phyloP scores from a whole-genome alignment of 2,329 filamentous ascomycete genomes.

The Coccinonectria pachysandricola region DNA sequence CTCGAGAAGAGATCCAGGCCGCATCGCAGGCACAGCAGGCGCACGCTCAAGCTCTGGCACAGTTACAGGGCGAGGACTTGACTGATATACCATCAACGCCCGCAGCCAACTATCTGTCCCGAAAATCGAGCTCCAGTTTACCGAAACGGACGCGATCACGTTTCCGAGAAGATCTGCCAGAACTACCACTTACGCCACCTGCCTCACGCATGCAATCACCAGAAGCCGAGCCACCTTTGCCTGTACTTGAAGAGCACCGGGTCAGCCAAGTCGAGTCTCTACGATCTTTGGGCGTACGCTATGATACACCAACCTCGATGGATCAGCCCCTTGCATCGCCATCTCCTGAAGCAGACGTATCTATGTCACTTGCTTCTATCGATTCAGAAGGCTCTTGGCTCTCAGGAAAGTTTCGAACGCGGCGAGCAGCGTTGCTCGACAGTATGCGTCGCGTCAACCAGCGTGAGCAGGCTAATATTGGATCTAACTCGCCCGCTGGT shows the following conservation, averaged over 20 bases:
- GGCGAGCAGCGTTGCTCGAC: constrained; percentile 35
- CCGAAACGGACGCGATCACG: constrained; percentile 79
- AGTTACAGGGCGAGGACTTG: constrained; percentile 24
- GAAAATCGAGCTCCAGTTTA: constrained; percentile 31
- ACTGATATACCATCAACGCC: constrained; percentile 5
- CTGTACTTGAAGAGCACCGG: constrained; percentile 20
- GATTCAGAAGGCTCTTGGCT: constrained; percentile 97
- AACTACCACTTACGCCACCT: constrained; percentile 75
- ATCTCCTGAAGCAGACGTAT: constrained; percentile 55
- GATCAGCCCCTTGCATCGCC: constrained; percentile 17
- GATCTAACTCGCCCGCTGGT: constrained; percentile 31
- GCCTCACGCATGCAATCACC: constrained; percentile 73
- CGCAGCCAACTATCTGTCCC: constrained; percentile 16
- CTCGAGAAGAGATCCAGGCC: constrained; percentile 68
- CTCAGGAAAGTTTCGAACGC: constrained; percentile 56
- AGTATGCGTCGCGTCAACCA: constrained; percentile 25
- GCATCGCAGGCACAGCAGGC: constrained; percentile 17
- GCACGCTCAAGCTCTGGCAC: constrained; percentile 25
- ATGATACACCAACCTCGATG: constrained; percentile 35
- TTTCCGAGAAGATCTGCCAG: constrained; percentile 85
- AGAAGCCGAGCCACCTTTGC: constrained; percentile 43
- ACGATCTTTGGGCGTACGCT: constrained; percentile 22
- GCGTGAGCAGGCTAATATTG: constrained; percentile 17
- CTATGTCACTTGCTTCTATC: constrained; percentile 83
- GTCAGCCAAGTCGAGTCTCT: constrained; percentile 15